These are phyloP conservation scores for Pichia sp. DNA, from an alignment of 1,139 yeast species.

Conservation along the genomic window DNA sequence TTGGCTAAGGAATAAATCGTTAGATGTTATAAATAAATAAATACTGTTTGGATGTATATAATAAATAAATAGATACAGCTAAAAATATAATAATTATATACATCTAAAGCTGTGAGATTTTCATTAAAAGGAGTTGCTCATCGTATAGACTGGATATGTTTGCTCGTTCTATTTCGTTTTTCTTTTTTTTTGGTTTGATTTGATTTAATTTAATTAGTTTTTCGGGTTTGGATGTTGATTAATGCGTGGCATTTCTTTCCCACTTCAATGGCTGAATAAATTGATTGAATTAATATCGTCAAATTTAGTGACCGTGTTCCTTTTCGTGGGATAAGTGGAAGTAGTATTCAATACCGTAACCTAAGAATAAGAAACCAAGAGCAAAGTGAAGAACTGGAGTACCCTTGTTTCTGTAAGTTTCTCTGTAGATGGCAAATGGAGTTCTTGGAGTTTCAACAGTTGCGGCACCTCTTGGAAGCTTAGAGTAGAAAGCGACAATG, in stretches of 20 bases:
- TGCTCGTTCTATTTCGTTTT: too few relatives aligned
- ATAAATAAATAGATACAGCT: constrained; percentile 1
- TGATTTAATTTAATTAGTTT: too few relatives aligned
- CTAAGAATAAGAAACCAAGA: constrained; percentile 58
- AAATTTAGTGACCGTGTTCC: constrained; percentile 22
- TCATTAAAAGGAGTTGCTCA: too few relatives aligned
- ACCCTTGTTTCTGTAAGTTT: constrained; percentile 72
- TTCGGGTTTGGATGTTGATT: too few relatives aligned
- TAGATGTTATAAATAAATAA: background rate
- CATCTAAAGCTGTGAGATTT: too few relatives aligned
- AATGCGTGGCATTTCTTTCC: too few relatives aligned
- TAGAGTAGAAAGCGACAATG: constrained; percentile 92
- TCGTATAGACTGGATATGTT: too few relatives aligned
- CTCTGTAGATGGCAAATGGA: constrained; percentile 69
- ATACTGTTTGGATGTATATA: background rate
- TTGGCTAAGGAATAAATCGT: background rate
- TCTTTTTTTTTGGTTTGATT: too few relatives aligned
- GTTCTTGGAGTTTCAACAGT: constrained; percentile 63
- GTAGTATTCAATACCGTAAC: constrained; percentile 92
- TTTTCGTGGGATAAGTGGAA: constrained; percentile 69
- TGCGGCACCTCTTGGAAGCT: constrained; percentile 91
- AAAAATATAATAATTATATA: background rate
- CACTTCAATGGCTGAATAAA: background rate
- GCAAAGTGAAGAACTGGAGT: constrained; percentile 78
- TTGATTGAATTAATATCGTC: background rate